Conservation (phyloP, 768 basidiomycete genomes). For the Cubamyces sp. region DNA sequence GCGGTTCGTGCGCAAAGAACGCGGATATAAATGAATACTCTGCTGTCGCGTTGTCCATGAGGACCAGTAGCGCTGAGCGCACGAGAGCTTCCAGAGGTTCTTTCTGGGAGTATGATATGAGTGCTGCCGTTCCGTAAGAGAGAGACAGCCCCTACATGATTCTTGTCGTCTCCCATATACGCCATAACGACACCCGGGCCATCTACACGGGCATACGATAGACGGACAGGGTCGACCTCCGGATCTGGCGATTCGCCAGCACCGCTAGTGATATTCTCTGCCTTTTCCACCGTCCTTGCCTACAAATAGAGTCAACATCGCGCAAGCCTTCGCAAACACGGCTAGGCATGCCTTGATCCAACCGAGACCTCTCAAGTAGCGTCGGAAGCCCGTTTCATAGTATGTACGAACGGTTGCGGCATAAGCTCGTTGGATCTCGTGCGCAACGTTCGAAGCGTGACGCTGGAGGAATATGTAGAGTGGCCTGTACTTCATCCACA, state of each 20-base stretch:
- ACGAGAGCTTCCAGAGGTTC: slow-evolving; percentile 82
- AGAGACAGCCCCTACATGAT: slow-evolving; percentile 60
- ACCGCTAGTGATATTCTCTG: slow-evolving; percentile 61
- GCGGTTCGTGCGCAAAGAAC: slow-evolving; percentile 64
- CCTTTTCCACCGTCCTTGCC: slow-evolving; percentile 71
- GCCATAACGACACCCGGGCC: slow-evolving; percentile 81
- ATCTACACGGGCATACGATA: slow-evolving; percentile 73
- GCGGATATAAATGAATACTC: slow-evolving; percentile 87
- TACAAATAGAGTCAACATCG: slow-evolving; percentile 33
- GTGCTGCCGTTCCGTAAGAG: background rate
- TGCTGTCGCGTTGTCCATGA: slow-evolving; percentile 93
- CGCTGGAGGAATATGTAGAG: slow-evolving; percentile 86
- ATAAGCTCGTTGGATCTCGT: slow-evolving; percentile 89
- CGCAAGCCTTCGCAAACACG: background rate
- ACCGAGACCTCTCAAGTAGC: slow-evolving; percentile 83
- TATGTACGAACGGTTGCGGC: slow-evolving; percentile 82
- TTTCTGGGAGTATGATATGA: slow-evolving; percentile 51
- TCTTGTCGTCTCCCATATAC: slow-evolving; percentile 89
- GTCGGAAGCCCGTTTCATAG: slow-evolving; percentile 93
- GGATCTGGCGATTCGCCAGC: slow-evolving; percentile 44
- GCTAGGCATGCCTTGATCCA: slow-evolving; percentile 64
- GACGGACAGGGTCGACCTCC: slow-evolving; percentile 54
- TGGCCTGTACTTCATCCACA: slow-evolving; percentile 80
- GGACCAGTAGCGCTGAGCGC: slow-evolving; percentile 84
- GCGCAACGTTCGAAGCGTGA: slow-evolving; percentile 79